Base-by-base conservation (phyloP, 106 monocot genomes). In the Dendrobium nobile region DNA sequence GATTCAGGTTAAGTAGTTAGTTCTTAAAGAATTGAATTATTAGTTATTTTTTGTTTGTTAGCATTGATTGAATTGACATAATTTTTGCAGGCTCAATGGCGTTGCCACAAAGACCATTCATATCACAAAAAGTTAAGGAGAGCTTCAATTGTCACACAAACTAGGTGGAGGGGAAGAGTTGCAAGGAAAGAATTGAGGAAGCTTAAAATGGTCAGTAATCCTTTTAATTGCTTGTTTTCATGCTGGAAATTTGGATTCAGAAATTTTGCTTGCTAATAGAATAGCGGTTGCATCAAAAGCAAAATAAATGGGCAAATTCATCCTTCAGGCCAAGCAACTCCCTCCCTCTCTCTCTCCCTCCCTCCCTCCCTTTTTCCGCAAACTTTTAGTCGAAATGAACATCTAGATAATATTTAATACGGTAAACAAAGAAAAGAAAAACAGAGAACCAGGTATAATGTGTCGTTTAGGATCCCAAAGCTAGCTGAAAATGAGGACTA, bases 91-190 rank as follows among this genome's bases (percentile, higher is more conserved):
- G 80, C 90, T 70, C 80, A 84, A 55, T 99, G 88, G 85, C 89
- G 91, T 22, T 42, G 95, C 41, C 88, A 99, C 76, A 89, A 83
- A 86, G 91, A 79, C 42, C 68, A 84, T 47, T 88, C 80, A 24
- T 88, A 95, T 54, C 88, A 91, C 85, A 93, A 82, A 76, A 93
- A 84, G 73, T 81, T 99, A 84, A 93, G 86, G 75, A 79, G 68
- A 72, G 87, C 99, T 74, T 83, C 89, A 27, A 80, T 95, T 85
- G 81, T 87, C 82, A 88, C 92, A 28, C 99, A 99, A 82, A 91
- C 89, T 28, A 84, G 86, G 86, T 99, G 99, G 99, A 95, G 99
- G 80, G 99, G 95, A 85, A 91, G 88, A 75, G 76, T 88, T 82
- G 99, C 91, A 67, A 92, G 88, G 76, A 92, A 73, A 82, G 95